phyloP scores from a whole-genome alignment of 148 eudicot species.

The Arctostaphylos glauca region DNA sequence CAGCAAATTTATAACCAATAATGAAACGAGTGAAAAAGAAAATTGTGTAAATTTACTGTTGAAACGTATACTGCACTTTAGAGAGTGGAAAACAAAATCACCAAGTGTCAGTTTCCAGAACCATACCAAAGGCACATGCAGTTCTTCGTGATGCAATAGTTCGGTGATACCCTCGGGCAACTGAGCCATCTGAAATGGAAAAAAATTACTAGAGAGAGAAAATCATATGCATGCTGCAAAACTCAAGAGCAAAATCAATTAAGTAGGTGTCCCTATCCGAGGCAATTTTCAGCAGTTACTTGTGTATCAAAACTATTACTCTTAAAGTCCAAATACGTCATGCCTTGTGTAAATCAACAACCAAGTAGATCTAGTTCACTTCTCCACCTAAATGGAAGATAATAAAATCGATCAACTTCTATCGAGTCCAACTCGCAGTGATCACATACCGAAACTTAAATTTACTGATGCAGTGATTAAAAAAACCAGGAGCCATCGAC shows the following conservation, averaged over 20 bases:
- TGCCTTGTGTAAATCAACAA: neutral
- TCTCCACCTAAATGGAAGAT: neutral
- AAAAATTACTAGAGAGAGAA: neutral
- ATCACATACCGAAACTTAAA: neutral
- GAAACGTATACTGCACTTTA: neutral
- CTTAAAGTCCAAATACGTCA: conserved; percentile 4
- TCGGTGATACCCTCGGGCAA: conserved; percentile 91
- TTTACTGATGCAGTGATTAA: neutral
- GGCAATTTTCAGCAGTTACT: conserved; percentile 9
- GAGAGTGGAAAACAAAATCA: neutral
- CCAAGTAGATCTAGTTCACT: neutral
- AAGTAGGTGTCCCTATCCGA: neutral
- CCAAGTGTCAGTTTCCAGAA: neutral
- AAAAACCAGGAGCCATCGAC: neutral
- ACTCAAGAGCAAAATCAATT: neutral
- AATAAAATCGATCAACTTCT: neutral
- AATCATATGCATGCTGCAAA: neutral
- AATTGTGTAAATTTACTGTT: neutral
- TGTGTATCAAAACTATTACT: neutral
- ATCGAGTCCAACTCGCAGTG: neutral
- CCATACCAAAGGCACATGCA: conserved; percentile 81
- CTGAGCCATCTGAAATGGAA: conserved; percentile 78
- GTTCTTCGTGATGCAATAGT: conserved; percentile 72
- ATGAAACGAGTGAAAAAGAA: neutral
- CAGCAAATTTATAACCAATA: neutral